Base-by-base conservation (phyloP, 345 rosid species). In the Brassica incana region DNA sequence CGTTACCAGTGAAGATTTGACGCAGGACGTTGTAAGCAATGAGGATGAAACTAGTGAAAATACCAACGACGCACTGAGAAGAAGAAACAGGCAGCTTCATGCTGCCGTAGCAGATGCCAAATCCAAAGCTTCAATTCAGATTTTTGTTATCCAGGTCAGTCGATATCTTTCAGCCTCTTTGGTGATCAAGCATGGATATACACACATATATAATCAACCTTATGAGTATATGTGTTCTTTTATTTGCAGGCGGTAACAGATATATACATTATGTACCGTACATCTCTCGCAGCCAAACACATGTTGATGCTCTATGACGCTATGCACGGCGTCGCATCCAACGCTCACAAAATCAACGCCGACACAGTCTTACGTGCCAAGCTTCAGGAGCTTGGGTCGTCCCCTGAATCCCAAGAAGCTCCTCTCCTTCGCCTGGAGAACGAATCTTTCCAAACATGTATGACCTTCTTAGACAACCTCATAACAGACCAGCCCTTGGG, bases 121-220 rank as follows among this genome's bases (percentile, higher is more conserved):
- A 82, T 93, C 93, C 77, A 85, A 95, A 72, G 92, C 98, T 71
- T 91, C 97, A 75, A 82, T 93, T 79, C 98, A 93, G 82, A 92
- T 91, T 78, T 84, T 89, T 73, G 80, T 93, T 81, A 88, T 91
- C 76, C 97, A 93, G 97, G 98, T 93, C 75, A 20, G 74, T 50
- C 78, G 12, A 58, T 43, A 60, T 83, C 52, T 11, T 45, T 45
- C 69, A 15, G 66, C 23, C 66, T 33, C 45, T n/a, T n/a, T 32
- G 43, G 11, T 32, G 43, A 32, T 23, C 14, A 23, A 59, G n/a
- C 4, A 12, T 30, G 4, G 6, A 25, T 20, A 23, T 3, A 65
- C 25, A 33, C 23, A 16, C 6, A 12, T 16, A 61, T 16, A 33
- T 32, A 61, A 23, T 23, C 43, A 36, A 2, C 18, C 61, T 68